These are phyloP conservation scores for Quercus phellos DNA, from an alignment of 331 rosid genomes.

Conservation along the genomic window DNA sequence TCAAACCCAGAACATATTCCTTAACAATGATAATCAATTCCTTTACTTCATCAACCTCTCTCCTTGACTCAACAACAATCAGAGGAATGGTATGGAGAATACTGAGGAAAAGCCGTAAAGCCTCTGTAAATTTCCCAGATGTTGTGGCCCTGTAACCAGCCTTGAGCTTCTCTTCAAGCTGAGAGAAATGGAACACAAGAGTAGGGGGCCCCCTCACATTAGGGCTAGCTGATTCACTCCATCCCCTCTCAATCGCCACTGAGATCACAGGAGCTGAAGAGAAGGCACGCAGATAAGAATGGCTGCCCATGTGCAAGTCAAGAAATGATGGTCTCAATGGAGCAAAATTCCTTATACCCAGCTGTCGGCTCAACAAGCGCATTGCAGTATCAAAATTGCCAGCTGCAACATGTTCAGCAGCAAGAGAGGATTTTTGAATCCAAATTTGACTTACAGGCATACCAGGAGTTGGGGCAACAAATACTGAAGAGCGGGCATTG, in stretches of 20 bases:
- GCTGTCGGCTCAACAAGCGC: conserved; percentile 84
- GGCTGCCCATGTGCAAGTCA: conserved; percentile 76
- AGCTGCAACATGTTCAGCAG: conserved; percentile 96
- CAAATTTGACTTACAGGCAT: conserved; percentile 94
- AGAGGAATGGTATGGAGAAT: conserved; percentile 86
- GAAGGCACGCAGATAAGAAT: conserved; percentile 66
- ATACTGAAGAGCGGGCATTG: conserved; percentile 49
- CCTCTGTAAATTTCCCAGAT: conserved; percentile 71
- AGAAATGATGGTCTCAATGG: conserved; percentile 76
- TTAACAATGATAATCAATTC: conserved; percentile 71
- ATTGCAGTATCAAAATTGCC: conserved; percentile 97
- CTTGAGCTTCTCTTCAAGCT: conserved; percentile 81
- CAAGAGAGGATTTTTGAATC: conserved; percentile 88
- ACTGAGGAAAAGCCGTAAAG: conserved; percentile 54
- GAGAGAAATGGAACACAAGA: conserved; percentile 67
- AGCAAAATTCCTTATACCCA: conserved; percentile 70
- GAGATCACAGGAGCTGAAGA: conserved; percentile 72
- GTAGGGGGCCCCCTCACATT: conserved; percentile 84
- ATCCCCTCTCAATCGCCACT: conserved; percentile 87
- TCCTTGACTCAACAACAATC: conserved; percentile 84
- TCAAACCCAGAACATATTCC: conserved; percentile 77
- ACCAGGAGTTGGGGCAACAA: conserved; percentile 88
- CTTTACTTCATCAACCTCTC: conserved; percentile 96
- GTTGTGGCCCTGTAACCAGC: conserved; percentile 90
- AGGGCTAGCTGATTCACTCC: conserved; percentile 75